Conservation (phyloP, 768 basidiomycete genomes). For the Hebeloma cylindrosporum region DNA sequence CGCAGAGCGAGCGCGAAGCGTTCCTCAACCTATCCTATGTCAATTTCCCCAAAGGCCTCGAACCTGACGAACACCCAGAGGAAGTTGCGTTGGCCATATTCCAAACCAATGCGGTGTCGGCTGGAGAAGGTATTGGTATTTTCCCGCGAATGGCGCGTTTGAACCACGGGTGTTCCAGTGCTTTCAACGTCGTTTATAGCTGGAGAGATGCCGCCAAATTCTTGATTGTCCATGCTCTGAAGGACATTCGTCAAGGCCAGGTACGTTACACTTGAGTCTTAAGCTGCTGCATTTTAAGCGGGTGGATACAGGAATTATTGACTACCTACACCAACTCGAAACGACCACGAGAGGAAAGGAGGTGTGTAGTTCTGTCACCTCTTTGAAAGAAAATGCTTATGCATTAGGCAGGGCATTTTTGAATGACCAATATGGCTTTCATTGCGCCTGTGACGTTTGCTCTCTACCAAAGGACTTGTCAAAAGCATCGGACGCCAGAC, state of each 20-base stretch:
- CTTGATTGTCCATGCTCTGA: conserved; percentile 60
- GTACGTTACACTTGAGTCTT: conserved; percentile 28
- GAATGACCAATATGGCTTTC: conserved; percentile 52
- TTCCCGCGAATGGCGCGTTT: conserved; percentile 67
- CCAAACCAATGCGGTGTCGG: conserved; percentile 63
- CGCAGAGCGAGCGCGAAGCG: conserved; percentile 33
- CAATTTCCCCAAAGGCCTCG: conserved; percentile 43
- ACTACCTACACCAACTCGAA: conserved; percentile 64
- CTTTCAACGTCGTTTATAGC: conserved; percentile 66
- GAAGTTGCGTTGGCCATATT: conserved; percentile 63
- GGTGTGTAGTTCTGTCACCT: conserved; percentile 32
- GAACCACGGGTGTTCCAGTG: conserved; percentile 68
- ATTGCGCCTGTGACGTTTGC: conserved; percentile 59
- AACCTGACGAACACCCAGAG: conserved; percentile 36
- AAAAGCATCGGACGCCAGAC: conserved; percentile 48
- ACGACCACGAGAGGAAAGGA: conserved; percentile 49
- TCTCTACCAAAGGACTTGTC: conserved; percentile 51
- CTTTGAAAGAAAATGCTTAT: conserved; percentile 1
- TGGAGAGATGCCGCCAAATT: conserved; percentile 51
- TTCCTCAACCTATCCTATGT: conserved; percentile 61
- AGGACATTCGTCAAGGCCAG: conserved; percentile 50
- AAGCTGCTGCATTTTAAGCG: conserved; percentile 2
- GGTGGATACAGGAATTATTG: conserved; percentile 50
- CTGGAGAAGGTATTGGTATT: conserved; percentile 54
- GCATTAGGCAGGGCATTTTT: conserved; percentile 45